These are phyloP conservation scores for Austropuccinia psidii DNA, from an alignment of 1,284 basidiomycete genomes.

Conservation along the genomic window DNA sequence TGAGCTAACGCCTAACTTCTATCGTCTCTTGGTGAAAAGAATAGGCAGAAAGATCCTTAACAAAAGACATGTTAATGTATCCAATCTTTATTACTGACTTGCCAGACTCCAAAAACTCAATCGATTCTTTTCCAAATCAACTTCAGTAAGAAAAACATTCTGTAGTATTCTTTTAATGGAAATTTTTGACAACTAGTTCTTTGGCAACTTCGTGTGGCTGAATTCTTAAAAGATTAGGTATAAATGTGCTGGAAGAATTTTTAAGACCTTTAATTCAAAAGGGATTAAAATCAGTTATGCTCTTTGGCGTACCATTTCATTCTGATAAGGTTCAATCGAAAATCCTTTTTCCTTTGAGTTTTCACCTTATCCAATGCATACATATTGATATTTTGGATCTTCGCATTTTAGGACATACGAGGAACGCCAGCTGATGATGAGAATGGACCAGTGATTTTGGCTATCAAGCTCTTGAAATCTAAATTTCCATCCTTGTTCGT, in stretches of 20 bases:
- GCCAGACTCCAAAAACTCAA: constrained; percentile 67
- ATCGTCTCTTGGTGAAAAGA: too few species aligned
- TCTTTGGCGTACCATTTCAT: constrained; percentile 87
- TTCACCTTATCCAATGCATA: too few species aligned
- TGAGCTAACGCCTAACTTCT: too few species aligned
- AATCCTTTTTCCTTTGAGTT: too few species aligned
- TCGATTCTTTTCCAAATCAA: constrained; percentile 72
- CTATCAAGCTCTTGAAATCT: constrained; percentile 65
- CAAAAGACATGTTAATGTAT: constrained; percentile 92
- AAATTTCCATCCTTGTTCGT: constrained; percentile 80
- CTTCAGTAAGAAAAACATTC: constrained; percentile 51
- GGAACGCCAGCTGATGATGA: constrained; percentile 87
- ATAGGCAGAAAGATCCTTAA: constrained; percentile 54
- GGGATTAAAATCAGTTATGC: constrained; percentile 81
- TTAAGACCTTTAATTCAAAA: constrained; percentile 78
- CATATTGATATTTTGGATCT: not conserved
- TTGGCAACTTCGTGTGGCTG: not conserved
- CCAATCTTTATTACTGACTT: constrained; percentile 95
- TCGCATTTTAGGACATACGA: constrained; percentile 61
- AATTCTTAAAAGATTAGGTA: constrained; percentile 60
- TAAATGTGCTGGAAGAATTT: constrained; percentile 83
- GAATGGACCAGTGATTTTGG: constrained; percentile 82
- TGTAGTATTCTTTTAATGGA: not conserved
- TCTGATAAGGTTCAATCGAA: constrained; percentile 63
- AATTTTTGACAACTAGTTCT: not conserved